Conservation (phyloP, 805 yeast species). For the Nakazawaea molendinolei region DNA sequence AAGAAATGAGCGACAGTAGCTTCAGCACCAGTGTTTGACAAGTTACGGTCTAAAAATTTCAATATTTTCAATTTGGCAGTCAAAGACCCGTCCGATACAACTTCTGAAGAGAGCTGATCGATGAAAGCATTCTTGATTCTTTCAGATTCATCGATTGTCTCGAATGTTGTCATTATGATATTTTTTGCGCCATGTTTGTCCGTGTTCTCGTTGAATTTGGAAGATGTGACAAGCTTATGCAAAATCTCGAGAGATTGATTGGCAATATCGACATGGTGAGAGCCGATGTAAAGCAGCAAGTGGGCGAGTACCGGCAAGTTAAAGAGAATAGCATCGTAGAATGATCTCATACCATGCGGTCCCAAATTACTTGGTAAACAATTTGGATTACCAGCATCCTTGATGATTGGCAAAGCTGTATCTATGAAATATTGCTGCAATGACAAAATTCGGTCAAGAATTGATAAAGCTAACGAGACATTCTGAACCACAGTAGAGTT, state of each 20-base stretch:
- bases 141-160: conserved; percentile 71
- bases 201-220: conserved; percentile 33
- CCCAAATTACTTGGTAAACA: conserved; percentile 40
- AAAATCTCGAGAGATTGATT: conserved; percentile 47
- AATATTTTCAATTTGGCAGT: conserved; percentile 52
- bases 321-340: conserved; percentile 66
- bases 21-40: conserved; percentile 33
- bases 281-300: conserved; percentile 68
- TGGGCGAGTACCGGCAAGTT: conserved; percentile 69
- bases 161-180: conserved; percentile 62
- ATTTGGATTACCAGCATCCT: conserved; percentile 31
- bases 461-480: conserved; percentile 34
- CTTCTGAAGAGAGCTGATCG: conserved; percentile 49
- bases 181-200: conserved; percentile 32
- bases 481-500: conserved; percentile 27
- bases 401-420: conserved; percentile 44
- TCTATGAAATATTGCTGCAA: conserved; percentile 57
- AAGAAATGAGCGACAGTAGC: conserved; percentile 66
- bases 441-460: conserved; percentile 39
- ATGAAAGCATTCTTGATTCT: conserved; percentile 70
- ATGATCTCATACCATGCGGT: conserved; percentile 54
- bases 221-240: conserved; percentile 37
- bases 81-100: conserved; percentile 31
- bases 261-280: conserved; percentile 44
- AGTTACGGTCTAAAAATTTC: conserved; percentile 45